Evolutionary conservation across 768 basidiomycete species (phyloP).

Genomic region (Dacryopinax primogenitus): DNA sequence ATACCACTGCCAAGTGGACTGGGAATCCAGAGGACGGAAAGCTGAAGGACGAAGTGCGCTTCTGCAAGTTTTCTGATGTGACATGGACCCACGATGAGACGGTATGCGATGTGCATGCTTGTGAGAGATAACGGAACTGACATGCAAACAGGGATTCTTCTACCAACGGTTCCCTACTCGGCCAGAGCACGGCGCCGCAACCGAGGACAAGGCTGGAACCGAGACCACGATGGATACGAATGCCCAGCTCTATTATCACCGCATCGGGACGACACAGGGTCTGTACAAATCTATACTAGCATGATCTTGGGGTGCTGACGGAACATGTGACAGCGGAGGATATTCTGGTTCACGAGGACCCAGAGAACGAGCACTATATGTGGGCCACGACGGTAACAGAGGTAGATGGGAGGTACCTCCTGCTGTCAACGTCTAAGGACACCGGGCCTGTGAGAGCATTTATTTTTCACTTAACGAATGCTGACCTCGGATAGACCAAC

Average conservation of each 20-base stretch:
- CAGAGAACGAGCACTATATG: constrained; percentile 51
- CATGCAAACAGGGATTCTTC: constrained; percentile 77
- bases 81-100: constrained; percentile 63
- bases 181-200: constrained; percentile 33
- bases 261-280: constrained; percentile 58
- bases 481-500: constrained; percentile 41
- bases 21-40: constrained; percentile 29
- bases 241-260: constrained; percentile 67
- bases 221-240: constrained; percentile 51
- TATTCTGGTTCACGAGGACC: constrained; percentile 51
- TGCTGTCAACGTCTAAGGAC: constrained; percentile 44
- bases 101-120: too few relatives aligned
- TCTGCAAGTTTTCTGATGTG: constrained; percentile 62
- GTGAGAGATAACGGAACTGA: too few relatives aligned
- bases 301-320: background rate
- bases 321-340: constrained; percentile 42
- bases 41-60: constrained; percentile 53
- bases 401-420: constrained; percentile 50
- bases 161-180: constrained; percentile 63
- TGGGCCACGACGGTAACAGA: constrained; percentile 45
- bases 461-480: background rate
- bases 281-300: constrained; percentile 12
- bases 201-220: constrained; percentile 42
- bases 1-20: constrained; percentile 46
- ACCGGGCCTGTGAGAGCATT: constrained; percentile 24